phyloP scores from a whole-genome alignment of 257 asterid species.

The Solanum rostratum region DNA sequence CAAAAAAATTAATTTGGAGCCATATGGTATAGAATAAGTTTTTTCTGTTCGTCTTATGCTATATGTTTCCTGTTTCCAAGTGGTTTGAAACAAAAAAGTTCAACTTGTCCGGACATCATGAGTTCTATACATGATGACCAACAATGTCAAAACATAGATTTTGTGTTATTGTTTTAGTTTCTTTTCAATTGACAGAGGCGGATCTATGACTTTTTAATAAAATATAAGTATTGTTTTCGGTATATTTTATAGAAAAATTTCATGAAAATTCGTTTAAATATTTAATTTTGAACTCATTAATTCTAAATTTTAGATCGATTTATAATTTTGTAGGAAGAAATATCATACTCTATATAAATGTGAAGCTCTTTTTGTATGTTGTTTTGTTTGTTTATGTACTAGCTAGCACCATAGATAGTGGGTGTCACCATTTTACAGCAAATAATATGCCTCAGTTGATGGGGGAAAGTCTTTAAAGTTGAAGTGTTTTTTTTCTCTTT shows the following conservation, averaged over 20 bases:
- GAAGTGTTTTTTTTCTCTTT: neutral
- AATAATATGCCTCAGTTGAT: neutral
- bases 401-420: neutral
- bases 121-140: neutral
- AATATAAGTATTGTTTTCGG: neutral
- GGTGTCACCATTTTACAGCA: slow-evolving; percentile 1
- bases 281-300: neutral
- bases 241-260: neutral
- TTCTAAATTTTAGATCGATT: neutral
- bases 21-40: neutral
- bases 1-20: neutral
- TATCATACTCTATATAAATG: neutral
- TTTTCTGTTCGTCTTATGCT: neutral
- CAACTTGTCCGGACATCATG: neutral
- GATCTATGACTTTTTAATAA: neutral
- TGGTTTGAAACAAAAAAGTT: neutral
- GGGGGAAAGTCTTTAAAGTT: neutral
- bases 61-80: neutral
- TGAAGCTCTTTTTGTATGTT: neutral
- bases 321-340: neutral
- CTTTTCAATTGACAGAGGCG: neutral
- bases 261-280: neutral
- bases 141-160: neutral
- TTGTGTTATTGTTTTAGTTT: neutral
- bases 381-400: neutral